Evolutionary conservation across 2,329 filamentous ascomycete species (phyloP), one percentile per base, ranked within the genome.

Genomic region (Cladosporium sp.): DNA sequence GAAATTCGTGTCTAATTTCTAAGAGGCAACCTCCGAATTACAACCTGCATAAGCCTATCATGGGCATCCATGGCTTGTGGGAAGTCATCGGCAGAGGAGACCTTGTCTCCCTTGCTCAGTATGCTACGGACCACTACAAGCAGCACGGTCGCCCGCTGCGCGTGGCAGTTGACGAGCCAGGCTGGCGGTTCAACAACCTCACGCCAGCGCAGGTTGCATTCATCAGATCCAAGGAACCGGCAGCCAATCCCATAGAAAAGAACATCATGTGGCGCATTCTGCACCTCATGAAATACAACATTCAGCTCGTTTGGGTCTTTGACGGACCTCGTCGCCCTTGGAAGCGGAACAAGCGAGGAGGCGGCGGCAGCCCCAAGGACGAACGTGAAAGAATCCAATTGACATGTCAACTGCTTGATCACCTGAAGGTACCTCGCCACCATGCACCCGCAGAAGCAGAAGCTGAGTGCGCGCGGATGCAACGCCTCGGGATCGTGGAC

Each of bases 251-350:
- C 4, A 75, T 80, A 14, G 80, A 81, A 67, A 81, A 80, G 64
- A 68, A 70, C 3, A 79, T 81, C 57, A 74, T 82, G 36, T 79
- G 74, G 68, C 76, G 78, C 7, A 74, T 84, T 67, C 72, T 82
- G 59, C 78, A 80, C 4, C 78, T 86, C 1, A 76, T 85, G 30
- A 79, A 79, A 24, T 77, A 83, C 6, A 80, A 84, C 18, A 81
- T 87, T 6, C 79, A 84, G 49, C 77, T 84, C 1, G 69, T 86
- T 7, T 86, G 87, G 65, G 80, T 87, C 3, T 86, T 85, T 67
- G 85, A 87, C 65, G 84, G 85, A 0, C 76, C 82, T 11, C 78
- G 80, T 18, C 80, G 75, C 65, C 77, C 78, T 0, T 71, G 74
- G 72, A 79, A 82, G 68, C 69, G 76, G 15, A 72, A 74, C 11